Base-by-base conservation (phyloP, 164 flowering plant genomes). In the Akebia trifoliata region DNA sequence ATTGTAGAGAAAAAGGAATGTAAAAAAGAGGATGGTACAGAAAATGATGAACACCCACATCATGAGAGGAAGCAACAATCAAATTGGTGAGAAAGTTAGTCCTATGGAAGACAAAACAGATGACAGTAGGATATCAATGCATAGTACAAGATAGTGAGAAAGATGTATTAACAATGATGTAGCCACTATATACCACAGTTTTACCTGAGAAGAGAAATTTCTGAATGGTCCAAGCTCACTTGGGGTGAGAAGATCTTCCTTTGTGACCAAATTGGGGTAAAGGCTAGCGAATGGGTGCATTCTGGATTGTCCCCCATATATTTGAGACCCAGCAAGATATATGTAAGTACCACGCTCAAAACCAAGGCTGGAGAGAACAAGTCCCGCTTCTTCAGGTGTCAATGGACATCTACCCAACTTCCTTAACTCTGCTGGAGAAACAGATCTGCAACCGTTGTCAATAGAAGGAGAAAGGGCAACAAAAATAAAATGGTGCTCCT, bases 371-470 rank as follows among this genome's bases (percentile, higher is more conserved):
- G 90, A 78, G 17, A 93, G 96, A 74, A 90, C 77, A 40, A 93
- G 89, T 14, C 80, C 97, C 2, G 97, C 95, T 73, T 93, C 99
- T 78, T 93, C 99, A 34, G 99, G 99, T 57, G 95, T 90, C 69
- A 93, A 62, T 49, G 97, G 99, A 63, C 99, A 93, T 71, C 68
- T 86, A 15, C 99, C 99, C 50, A 65, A 51, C 59, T 65, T 79
- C 70, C 97, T 86, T 54, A 83, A 53, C 43, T 86, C 78, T 39
- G 29, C 57, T 50, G 95, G 72, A 69, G 90, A 73, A 43, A 78
- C 61, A 44, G 77, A 73, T 75, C 97, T 90, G 80, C 67, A 72
- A 62, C 12, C 38, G 52, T 60, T 42, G 43, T 61, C 34, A 40
- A 21, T 38, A 30, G 0, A 34, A 39, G 8, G 30, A 6, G 30